These are phyloP conservation scores for Citropsis articulata DNA, from an alignment of 345 rosid genomes.

Conservation along the genomic window DNA sequence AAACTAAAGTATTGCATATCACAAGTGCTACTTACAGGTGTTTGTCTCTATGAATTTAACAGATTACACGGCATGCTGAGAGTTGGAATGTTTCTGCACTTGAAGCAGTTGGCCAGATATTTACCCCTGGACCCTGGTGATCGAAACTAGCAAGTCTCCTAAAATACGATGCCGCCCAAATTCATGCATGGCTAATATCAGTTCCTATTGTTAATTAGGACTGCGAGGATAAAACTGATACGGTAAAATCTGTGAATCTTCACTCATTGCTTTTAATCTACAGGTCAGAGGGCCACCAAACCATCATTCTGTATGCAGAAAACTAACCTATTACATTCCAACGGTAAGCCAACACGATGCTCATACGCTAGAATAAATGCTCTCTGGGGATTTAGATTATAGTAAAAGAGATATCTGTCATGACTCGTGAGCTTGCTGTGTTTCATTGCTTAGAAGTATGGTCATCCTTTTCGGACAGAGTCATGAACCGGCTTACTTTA, in stretches of 20 bases:
- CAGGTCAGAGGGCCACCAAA: neutral
- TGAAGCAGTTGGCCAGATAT: conserved; percentile 74
- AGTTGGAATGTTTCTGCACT: conserved; percentile 77
- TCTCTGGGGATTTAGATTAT: neutral
- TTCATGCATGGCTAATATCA: neutral
- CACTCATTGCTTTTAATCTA: neutral
- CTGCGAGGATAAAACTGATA: neutral
- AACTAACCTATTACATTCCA: neutral
- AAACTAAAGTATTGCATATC: neutral
- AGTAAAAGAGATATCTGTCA: neutral
- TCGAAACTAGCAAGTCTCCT: conserved; percentile 1
- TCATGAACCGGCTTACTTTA: neutral
- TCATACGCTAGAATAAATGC: neutral
- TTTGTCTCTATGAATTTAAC: conserved; percentile 3
- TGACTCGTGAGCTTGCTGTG: neutral
- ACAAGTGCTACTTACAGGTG: neutral
- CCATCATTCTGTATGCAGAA: neutral
- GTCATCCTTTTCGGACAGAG: neutral
- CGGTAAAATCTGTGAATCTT: neutral
- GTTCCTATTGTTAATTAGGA: neutral
- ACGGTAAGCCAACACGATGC: neutral
- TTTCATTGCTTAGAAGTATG: neutral
- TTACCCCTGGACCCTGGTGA: conserved; percentile 44
- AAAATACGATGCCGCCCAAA: conserved; percentile 9
- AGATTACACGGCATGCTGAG: conserved; percentile 80